Base-by-base conservation (phyloP, 164 flowering plant species). In the Umbellularia californica region DNA sequence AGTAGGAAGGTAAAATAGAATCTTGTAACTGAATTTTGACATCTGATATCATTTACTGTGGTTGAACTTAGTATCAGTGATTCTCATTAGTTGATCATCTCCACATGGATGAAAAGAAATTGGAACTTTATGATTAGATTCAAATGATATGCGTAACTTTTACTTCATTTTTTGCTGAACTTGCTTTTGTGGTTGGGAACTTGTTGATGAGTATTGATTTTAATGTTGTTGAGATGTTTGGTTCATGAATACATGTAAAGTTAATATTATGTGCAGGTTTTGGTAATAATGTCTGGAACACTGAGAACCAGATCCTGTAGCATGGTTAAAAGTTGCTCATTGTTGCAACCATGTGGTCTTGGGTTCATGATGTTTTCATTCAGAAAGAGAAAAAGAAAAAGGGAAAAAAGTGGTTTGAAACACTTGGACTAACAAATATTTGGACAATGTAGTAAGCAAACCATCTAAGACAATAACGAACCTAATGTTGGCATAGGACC, bases 1-100 rank as follows among this genome's bases (percentile, higher is more conserved):
- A 95, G 99, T 80, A 79, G 72, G 64, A 95, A 95, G 99, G 99
- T 93, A 75, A 74, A 68, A 55, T 65, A 15, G 20, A 47, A 71
- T 41, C 23, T 58, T 51, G 13, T 63, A 65, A 64, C 22, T 41
- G 19, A 28, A 13, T 35, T 41, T 65, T 33, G 50, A 5, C 66
- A 24, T 23, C 24, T 71, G 20, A 14, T 17, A 35, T 35, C 50
- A 58, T 35, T 60, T 30, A 22, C 9, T 67, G 20, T 14, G 20
- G 14, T 2, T 12, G 50, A 55, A 50, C 52, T 28, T 69, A 23
- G 12, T 50, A 1, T 68, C 62, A 23, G 10, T 67, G n/a, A 5
- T 72, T 68, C 64, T 47, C 12, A 9, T 35, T n/a, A 15, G 5
- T 70, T 63, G 24, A 11, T 62, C 13, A 25, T 75, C 9, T 33